Evolutionary conservation across 805 yeast genomes (phyloP), one percentile per base, ranked within the genome.

Genomic region (Hanseniaspora singularis): DNA sequence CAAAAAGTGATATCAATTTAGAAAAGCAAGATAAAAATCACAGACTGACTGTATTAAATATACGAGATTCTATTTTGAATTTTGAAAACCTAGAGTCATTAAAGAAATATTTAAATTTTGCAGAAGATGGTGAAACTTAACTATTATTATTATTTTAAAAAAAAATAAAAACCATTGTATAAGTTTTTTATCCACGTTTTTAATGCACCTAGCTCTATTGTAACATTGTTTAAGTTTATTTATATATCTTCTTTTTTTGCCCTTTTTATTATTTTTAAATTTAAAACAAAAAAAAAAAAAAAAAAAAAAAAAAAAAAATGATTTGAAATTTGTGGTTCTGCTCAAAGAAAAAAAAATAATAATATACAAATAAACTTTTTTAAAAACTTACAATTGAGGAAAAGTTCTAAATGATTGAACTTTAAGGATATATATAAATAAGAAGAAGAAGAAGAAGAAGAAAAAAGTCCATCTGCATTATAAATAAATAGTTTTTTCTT

Each of bases 101-200:
- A 18, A 54, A 52, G 24, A 52, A 53, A 32, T 60, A 58, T 42
- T 46, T 60, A 34, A 53, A 52, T 27, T 60, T 50, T 49, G 59
- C 59, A 7, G 61, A 57, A 23, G 32, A 31, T 20, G 28, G 38
- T 11, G 36, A 28, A n/a, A 10, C 27, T 24, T 24, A 24, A 24
- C 10, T 24, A 24, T n/a, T n/a, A n/a, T n/a, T n/a, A n/a, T n/a
- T n/a, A 24, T 24, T 10, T 7, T 7, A 24, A 24, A 10, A 24
- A 24, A 24, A 24, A 7, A 24, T 24, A 24, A 10, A 7, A 24
- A 24, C 10, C 6, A 32, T 15, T 8, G 16, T 8, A 8, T 8
- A 32, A 24, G 27, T 24, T 24, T 6, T 7, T 24, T 6, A 4
- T 4, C n/a, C n/a, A n/a, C n/a, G n/a, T n/a, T n/a, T n/a, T n/a